Conservation (phyloP, 164 flowering plant genomes). For the Magnolia officinalis region DNA sequence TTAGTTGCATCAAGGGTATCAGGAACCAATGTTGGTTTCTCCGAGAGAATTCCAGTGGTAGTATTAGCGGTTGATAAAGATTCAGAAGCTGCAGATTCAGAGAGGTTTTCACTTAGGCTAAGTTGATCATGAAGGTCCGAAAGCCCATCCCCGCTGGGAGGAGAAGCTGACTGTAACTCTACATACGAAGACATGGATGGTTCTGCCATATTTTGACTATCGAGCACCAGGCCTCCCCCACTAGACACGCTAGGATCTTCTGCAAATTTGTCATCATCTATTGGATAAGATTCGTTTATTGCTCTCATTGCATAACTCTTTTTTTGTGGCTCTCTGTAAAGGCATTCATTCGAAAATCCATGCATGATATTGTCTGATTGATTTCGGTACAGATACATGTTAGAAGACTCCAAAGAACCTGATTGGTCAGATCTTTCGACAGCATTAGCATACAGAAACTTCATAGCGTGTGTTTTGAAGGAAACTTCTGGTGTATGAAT, state of each 20-base stretch:
- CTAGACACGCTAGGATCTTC: constrained; percentile 25
- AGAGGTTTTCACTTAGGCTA: constrained; percentile 19
- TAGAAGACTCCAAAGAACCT: constrained; percentile 17
- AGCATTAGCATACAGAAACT: constrained; percentile 22
- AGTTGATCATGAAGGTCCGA: constrained; percentile 18
- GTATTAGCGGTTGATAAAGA: constrained; percentile 19
- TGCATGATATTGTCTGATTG: constrained; percentile 18
- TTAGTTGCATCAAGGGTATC: constrained; percentile 26
- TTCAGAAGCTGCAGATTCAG: constrained; percentile 25
- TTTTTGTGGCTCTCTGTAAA: constrained; percentile 3
- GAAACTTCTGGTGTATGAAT: constrained; percentile 26
- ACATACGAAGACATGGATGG: constrained; percentile 5
- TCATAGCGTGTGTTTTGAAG: constrained; percentile 37
- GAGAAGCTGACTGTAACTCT: constrained; percentile 1
- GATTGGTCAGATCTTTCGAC: constrained; percentile 25
- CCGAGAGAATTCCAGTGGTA: constrained; percentile 20
- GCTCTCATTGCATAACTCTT: constrained; percentile 24
- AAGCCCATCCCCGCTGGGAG: constrained; percentile 17
- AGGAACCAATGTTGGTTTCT: constrained; percentile 27
- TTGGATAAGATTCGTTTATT: constrained; percentile 9
- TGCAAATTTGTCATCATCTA: constrained; percentile 27
- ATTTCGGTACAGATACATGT: constrained; percentile 15
- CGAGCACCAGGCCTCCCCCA: constrained; percentile 3
- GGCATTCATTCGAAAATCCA: constrained; percentile 17
- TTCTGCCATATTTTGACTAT: not conserved